A percentile compares a stretch with the other conserved stretches of the same genome.
Evolutionary conservation across 345 rosid species (phyloP).

Genomic region (Luvunga scandens): DNA sequence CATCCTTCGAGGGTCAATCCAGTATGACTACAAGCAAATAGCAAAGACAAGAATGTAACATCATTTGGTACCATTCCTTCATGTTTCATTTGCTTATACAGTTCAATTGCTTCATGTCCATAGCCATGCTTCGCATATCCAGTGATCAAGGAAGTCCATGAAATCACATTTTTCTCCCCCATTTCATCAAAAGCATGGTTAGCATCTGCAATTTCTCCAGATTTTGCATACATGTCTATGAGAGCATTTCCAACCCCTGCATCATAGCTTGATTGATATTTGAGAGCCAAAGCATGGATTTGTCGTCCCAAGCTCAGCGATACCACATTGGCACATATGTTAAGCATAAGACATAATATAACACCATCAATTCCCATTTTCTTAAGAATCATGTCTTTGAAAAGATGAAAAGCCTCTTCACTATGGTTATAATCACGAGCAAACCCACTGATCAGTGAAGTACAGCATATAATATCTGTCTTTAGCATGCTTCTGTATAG

Average conservation of each 20-base stretch:
- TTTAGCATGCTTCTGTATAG: conserved; percentile 32
- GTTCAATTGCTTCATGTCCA: conserved; percentile 47
- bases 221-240: conserved; percentile 78
- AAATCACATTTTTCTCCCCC: conserved; percentile 54
- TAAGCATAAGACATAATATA: conserved; percentile 54
- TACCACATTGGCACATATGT: conserved; percentile 51
- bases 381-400: conserved; percentile 46
- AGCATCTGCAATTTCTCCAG: conserved; percentile 64
- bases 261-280: conserved; percentile 44
- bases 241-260: conserved; percentile 57
- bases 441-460: conserved; percentile 61
- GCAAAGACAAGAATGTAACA: conserved; percentile 60
- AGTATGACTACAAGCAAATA: conserved; percentile 68
- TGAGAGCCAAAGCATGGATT: conserved; percentile 54
- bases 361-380: conserved; percentile 52
- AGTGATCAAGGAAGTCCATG: conserved; percentile 69
- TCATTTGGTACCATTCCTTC: conserved; percentile 58
- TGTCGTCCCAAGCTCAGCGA: conserved; percentile 59
- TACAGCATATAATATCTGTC: conserved; percentile 59
- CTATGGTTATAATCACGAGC: conserved; percentile 29
- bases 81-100: conserved; percentile 53
- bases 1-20: conserved; percentile 57
- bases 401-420: conserved; percentile 44
- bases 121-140: conserved; percentile 71
- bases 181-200: conserved; percentile 46